Evolutionary conservation across 2,329 filamentous ascomycete species (phyloP).

Genomic region (Zymoseptoria pseudotritici): DNA sequence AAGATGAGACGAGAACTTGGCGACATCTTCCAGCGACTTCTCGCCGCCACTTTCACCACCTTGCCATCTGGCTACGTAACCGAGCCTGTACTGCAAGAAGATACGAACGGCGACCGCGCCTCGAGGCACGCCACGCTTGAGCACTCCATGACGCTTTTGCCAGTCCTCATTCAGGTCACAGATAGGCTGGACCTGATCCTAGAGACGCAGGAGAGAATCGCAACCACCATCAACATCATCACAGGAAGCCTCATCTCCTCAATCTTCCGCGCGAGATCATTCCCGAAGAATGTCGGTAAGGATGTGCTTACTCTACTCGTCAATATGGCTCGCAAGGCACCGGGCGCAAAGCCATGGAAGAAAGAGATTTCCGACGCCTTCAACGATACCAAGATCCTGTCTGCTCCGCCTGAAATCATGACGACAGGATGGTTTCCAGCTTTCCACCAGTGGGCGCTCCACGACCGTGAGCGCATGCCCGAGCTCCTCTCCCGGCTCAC

Average conservation of each 20-base stretch:
- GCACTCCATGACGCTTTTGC: constrained; percentile 64
- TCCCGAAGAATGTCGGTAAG: constrained; percentile 74
- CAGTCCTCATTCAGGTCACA: constrained; percentile 70
- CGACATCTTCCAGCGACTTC: constrained; percentile 80
- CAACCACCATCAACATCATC: constrained; percentile 69
- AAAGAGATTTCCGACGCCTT: constrained; percentile 89
- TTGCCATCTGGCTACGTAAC: constrained; percentile 18
- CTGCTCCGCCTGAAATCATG: constrained; percentile 58
- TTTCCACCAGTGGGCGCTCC: constrained; percentile 72
- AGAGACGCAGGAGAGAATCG: constrained; percentile 75
- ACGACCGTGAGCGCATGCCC: constrained; percentile 79
- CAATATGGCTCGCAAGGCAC: constrained; percentile 67
- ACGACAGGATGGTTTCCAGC: constrained; percentile 73
- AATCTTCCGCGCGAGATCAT: constrained; percentile 72
- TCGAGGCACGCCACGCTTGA: constrained; percentile 34
- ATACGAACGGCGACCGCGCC: constrained; percentile 25
- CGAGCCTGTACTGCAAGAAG: constrained; percentile 8
- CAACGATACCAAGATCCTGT: constrained; percentile 81
- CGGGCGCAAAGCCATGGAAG: constrained; percentile 82
- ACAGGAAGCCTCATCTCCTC: constrained; percentile 77
- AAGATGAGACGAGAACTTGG: constrained; percentile 87
- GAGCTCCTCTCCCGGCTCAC: constrained; percentile 74
- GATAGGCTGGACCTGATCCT: constrained; percentile 76
- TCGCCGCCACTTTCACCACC: constrained; percentile 88
- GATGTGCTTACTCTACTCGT: constrained; percentile 66